Evolutionary conservation across 305 asterid genomes (phyloP).

Genomic region (Rubia peregrina): DNA sequence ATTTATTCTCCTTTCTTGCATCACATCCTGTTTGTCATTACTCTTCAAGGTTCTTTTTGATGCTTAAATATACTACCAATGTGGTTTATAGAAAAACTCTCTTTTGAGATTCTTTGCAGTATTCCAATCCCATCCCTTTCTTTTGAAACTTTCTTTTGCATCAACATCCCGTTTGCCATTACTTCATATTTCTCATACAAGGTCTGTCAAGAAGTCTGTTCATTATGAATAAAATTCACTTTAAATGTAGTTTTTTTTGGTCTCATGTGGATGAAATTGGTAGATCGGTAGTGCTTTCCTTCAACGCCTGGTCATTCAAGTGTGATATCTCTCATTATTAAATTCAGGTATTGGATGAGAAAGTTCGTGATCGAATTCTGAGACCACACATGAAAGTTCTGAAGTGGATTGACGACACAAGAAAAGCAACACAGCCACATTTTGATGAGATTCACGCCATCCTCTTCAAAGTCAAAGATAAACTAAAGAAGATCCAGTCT

Average conservation of each 20-base stretch:
- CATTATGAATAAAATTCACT: not conserved
- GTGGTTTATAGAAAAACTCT: not conserved
- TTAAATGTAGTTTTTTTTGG: not conserved
- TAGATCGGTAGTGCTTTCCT: not conserved
- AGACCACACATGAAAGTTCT: slow-evolving; percentile 53
- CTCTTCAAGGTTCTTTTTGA: not conserved
- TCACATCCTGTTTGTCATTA: not conserved
- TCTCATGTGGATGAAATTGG: not conserved
- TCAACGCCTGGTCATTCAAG: not conserved
- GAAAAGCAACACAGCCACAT: slow-evolving; percentile 62
- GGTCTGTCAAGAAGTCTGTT: slow-evolving; percentile 23
- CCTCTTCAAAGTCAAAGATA: slow-evolving; percentile 35
- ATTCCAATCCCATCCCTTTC: not conserved
- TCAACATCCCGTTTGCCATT: not conserved
- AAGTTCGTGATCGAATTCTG: slow-evolving; percentile 42
- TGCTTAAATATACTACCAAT: not conserved
- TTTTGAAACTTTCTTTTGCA: no score
- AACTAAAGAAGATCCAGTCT: slow-evolving; percentile 32
- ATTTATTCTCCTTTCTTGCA: not conserved
- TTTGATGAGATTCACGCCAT: slow-evolving; percentile 52
- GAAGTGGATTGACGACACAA: slow-evolving; percentile 74
- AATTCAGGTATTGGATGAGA: slow-evolving; percentile 42
- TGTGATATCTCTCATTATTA: not conserved
- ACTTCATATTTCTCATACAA: not conserved
- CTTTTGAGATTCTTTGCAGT: slow-evolving; percentile 14